Conservation (phyloP, 352 stramenopile species). For the Phytophthora multivora region DNA sequence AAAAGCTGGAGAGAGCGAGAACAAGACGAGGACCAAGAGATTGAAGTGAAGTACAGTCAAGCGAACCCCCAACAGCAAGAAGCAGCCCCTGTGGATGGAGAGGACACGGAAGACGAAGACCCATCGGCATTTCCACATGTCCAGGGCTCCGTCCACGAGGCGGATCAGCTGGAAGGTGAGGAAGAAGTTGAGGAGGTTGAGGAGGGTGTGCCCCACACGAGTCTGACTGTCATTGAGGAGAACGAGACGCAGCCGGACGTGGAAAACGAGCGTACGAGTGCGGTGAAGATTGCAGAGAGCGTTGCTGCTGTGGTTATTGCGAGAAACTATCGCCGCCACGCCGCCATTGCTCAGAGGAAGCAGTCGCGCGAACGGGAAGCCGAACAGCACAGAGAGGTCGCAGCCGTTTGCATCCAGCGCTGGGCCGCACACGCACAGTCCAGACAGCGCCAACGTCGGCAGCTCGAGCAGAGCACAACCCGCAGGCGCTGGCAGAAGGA, state of each 20-base stretch:
- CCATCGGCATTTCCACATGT: conserved; percentile 36
- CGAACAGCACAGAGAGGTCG: conserved; percentile 13
- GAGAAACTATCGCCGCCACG: conserved; percentile 29
- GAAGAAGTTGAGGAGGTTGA: conserved; percentile 23
- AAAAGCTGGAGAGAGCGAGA: conserved; percentile 20
- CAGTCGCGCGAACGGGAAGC: conserved; percentile 4
- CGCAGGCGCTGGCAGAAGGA: conserved; percentile 4
- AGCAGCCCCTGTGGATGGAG: conserved; percentile 2
- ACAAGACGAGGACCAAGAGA: conserved; percentile 1
- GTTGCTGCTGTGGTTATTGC: conserved; percentile 39
- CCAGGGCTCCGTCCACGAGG: conserved; percentile 28
- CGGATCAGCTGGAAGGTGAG: conserved; percentile 21
- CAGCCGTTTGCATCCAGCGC: conserved; percentile 41
- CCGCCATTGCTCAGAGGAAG: conserved; percentile 1
- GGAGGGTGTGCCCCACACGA: neutral
- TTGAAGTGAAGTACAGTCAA: conserved; percentile 17
- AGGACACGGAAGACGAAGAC: conserved; percentile 37
- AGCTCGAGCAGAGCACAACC: conserved; percentile 7
- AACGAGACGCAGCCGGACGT: neutral
- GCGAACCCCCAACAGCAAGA: conserved; percentile 3
- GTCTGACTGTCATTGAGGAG: neutral
- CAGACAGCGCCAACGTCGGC: conserved; percentile 19
- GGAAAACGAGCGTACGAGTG: neutral
- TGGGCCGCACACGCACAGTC: conserved; percentile 46
- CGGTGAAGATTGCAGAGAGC: conserved; percentile 7